Evolutionary conservation across 1,284 basidiomycete species (phyloP).

Genomic region (Malassezia dermatis): DNA sequence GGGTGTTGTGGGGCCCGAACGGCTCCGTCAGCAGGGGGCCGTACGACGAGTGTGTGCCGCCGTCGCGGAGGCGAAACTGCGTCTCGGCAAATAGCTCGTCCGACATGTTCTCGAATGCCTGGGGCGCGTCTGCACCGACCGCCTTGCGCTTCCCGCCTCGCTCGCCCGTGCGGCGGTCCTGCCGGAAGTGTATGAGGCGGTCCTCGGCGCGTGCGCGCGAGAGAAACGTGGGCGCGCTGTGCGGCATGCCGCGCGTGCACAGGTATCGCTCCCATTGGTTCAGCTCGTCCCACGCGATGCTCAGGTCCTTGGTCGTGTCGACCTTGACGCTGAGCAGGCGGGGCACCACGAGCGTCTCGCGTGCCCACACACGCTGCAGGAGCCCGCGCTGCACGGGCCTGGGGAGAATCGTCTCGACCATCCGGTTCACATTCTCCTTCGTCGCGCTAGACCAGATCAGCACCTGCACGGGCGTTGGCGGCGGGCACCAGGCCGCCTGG

Average conservation of each 20-base stretch:
- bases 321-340: conserved; percentile 17
- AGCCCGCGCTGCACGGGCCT: conserved; percentile 34
- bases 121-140: background rate
- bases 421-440: conserved; percentile 62
- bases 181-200: background rate
- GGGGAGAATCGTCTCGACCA: conserved; percentile 26
- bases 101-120: background rate
- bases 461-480: conserved; percentile 42
- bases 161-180: background rate
- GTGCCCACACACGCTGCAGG: conserved; percentile 59
- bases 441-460: conserved; percentile 82
- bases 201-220: conserved; percentile 1
- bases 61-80: background rate
- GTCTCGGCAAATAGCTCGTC: conserved; percentile 15
- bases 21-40: conserved; percentile 10
- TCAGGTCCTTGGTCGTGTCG: conserved; percentile 59
- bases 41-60: background rate
- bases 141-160: background rate
- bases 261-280: conserved; percentile 17
- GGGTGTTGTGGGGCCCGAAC: conserved; percentile 60
- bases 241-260: background rate
- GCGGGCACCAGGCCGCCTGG: background rate
- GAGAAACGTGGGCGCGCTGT: background rate
- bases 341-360: conserved; percentile 58
- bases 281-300: conserved; percentile 60